Evolutionary conservation across 2,329 filamentous ascomycete species (phyloP).

Genomic region (Arthroderma sp.): DNA sequence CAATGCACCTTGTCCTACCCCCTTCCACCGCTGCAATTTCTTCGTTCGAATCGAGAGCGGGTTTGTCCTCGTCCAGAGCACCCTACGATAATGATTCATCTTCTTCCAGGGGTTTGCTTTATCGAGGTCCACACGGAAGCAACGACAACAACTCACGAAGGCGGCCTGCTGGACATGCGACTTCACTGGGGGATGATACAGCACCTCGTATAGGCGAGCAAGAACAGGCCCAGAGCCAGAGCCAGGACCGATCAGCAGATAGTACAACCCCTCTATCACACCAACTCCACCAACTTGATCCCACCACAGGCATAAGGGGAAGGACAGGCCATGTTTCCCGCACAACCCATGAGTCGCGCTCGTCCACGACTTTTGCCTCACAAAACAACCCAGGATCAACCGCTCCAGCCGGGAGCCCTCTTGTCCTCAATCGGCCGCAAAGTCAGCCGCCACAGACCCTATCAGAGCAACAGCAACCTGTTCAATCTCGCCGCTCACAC

Average conservation of each 20-base stretch:
- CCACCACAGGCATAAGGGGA: not conserved
- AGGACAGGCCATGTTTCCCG: not conserved
- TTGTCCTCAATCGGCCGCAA: not conserved
- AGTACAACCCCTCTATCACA: not conserved
- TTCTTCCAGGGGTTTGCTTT: not conserved
- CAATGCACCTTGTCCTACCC: slow-evolving; percentile 34
- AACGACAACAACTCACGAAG: not conserved
- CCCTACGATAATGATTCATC: not conserved
- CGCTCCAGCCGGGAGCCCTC: not conserved
- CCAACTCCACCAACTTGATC: not conserved
- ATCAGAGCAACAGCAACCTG: not conserved
- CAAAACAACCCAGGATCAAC: not conserved
- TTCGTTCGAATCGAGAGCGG: not conserved
- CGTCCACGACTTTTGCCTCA: not conserved
- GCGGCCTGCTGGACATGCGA: not conserved
- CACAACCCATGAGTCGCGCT: not conserved
- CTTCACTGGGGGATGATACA: too few species aligned
- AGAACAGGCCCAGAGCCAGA: not conserved
- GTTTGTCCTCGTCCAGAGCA: not conserved
- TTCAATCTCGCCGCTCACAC: not conserved
- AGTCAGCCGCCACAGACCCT: not conserved
- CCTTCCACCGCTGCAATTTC: slow-evolving; percentile 16
- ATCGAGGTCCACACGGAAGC: not conserved
- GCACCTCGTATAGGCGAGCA: not conserved
- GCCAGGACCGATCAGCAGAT: not conserved